Evolutionary conservation across 352 stramenopile species (phyloP).

Genomic region (Globisporangium rhizosaccharum): DNA sequence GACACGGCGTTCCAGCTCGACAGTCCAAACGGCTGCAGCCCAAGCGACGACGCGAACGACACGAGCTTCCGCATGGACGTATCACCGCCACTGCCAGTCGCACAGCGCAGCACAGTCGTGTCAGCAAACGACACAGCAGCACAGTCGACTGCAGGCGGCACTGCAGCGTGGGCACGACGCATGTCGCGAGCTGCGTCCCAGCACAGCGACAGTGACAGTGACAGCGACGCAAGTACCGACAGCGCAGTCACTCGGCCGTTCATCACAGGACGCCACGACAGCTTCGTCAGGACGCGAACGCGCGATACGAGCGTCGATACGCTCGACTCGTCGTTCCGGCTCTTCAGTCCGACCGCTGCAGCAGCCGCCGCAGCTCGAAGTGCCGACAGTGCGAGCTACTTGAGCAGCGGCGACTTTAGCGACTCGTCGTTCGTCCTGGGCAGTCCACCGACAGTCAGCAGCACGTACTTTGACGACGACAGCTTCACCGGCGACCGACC

Average conservation of each 20-base stretch:
- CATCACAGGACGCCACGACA: conserved; percentile 3
- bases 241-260: background rate
- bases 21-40: conserved; percentile 5
- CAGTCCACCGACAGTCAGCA: background rate
- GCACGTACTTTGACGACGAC: conserved; percentile 1
- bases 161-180: background rate
- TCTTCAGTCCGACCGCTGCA: conserved; percentile 1
- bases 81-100: background rate
- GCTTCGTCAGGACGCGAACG: background rate
- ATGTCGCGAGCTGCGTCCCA: background rate
- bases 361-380: background rate
- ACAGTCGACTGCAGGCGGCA: background rate
- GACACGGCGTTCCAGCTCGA: conserved; percentile 27
- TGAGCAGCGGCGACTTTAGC: conserved; percentile 2
- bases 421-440: conserved; percentile 10
- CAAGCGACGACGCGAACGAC: conserved; percentile 6
- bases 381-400: background rate
- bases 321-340: conserved; percentile 6
- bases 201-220: conserved; percentile 4
- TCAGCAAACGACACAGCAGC: background rate
- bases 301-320: background rate
- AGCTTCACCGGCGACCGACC: conserved; percentile 4
- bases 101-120: background rate
- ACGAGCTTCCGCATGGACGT: conserved; percentile 3
- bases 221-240: background rate